These are phyloP conservation scores for Eragrostis nindensis DNA, from an alignment of 176 grass and related monocot species.

Conservation along the genomic window DNA sequence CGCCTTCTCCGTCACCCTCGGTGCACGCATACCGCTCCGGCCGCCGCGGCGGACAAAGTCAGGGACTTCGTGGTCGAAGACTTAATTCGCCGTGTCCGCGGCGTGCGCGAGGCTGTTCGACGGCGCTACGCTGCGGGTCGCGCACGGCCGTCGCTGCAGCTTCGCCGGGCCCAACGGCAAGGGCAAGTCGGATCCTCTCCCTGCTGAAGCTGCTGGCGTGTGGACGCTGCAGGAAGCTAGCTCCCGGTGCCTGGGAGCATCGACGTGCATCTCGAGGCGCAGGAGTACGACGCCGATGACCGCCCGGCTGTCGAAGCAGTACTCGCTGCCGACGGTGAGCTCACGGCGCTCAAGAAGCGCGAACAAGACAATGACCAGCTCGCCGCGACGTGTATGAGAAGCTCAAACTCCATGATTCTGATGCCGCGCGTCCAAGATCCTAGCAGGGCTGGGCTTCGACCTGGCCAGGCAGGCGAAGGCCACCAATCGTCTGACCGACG, in stretches of 20 bases:
- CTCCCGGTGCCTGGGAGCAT: neutral
- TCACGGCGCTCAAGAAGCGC: neutral
- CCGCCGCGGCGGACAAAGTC: neutral
- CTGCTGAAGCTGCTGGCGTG: neutral
- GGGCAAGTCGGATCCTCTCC: neutral
- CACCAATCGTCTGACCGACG: no score
- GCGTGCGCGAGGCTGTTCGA: neutral
- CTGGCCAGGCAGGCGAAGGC: no score
- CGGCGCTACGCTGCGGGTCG: neutral
- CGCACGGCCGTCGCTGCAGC: neutral
- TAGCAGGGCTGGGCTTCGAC: no score
- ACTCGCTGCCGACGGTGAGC: neutral
- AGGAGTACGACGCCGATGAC: neutral
- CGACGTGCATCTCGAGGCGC: neutral
- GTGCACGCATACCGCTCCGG: neutral
- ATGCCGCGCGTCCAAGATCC: no score
- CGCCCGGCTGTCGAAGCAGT: no score
- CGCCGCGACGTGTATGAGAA: neutral
- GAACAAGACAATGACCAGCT: no score
- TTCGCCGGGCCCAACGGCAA: neutral
- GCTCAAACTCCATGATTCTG: neutral
- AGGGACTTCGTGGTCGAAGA: neutral
- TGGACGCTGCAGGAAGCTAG: no score
- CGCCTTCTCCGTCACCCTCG: neutral
- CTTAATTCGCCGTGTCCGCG: constrained; percentile 1